Percentiles rank a stretch among this genome's conserved stretches.
phyloP scores from a whole-genome alignment of 1,139 yeast species.

The Sugiyamaella novakii region DNA sequence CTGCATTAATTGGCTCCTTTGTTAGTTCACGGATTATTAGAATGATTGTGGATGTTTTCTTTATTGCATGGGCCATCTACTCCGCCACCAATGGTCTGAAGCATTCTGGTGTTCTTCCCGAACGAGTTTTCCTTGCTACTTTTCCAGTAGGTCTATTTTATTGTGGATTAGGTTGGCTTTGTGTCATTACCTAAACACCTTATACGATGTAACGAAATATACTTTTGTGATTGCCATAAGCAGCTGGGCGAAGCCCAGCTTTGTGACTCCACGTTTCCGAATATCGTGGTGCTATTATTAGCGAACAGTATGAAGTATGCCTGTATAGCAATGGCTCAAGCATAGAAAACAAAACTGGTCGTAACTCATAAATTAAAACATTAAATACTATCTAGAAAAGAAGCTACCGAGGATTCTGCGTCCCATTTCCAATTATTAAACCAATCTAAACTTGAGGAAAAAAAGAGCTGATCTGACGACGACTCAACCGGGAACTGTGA shows the following conservation, averaged over 20 bases:
- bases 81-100: slow-evolving; percentile 67
- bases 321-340: too few species aligned
- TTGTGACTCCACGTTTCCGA: neutral
- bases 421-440: slow-evolving; percentile 36
- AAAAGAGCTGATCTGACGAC: neutral
- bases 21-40: slow-evolving; percentile 58
- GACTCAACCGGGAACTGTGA: neutral
- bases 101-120: slow-evolving; percentile 68
- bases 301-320: too few species aligned
- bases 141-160: slow-evolving; percentile 81
- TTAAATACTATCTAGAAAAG: slow-evolving; percentile 24
- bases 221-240: neutral
- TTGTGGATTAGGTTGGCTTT: slow-evolving; percentile 74
- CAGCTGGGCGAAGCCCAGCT: slow-evolving; percentile 1
- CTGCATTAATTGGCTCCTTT: slow-evolving; percentile 62
- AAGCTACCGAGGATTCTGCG: slow-evolving; percentile 27
- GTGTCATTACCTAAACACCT: slow-evolving; percentile 58
- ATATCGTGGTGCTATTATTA: too few species aligned
- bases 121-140: slow-evolving; percentile 69
- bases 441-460: slow-evolving; percentile 34
- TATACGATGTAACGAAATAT: neutral
- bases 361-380: neutral
- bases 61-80: slow-evolving; percentile 73
- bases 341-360: neutral
- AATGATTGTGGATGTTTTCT: slow-evolving; percentile 53